Conservation (phyloP, 148 eudicot species). For the Rhododendron henanense region DNA sequence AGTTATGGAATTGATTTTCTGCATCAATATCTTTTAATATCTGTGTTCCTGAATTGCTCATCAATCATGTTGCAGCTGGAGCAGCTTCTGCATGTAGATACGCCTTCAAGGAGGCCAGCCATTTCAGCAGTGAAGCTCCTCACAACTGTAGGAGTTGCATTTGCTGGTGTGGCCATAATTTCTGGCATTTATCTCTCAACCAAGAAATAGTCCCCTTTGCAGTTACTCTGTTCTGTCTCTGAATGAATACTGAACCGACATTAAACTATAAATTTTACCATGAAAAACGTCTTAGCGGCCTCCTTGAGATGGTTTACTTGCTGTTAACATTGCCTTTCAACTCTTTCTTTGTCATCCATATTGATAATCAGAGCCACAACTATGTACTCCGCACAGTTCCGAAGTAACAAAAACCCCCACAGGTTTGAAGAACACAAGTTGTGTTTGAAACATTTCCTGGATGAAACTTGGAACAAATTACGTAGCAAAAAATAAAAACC, state of each 20-base stretch:
- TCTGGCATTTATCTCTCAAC: conserved; percentile 61
- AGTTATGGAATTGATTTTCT: too few relatives aligned
- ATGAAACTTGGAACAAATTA: too few relatives aligned
- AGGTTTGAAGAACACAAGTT: neutral
- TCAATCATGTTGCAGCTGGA: conserved; percentile 41
- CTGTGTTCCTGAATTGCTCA: neutral
- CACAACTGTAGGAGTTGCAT: conserved; percentile 56
- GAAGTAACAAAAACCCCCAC: neutral
- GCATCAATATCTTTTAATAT: too few relatives aligned
- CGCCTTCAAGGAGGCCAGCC: conserved; percentile 37
- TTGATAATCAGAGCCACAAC: neutral
- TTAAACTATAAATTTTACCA: neutral
- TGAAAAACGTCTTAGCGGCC: neutral
- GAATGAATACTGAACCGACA: neutral
- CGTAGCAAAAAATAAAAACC: neutral
- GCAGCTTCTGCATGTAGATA: conserved; percentile 44
- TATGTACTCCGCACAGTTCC: neutral
- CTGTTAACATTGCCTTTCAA: neutral
- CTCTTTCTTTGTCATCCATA: neutral
- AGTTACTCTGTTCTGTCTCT: neutral
- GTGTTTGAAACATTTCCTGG: neutral
- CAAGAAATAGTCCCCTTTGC: conserved; percentile 42
- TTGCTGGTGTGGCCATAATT: conserved; percentile 71
- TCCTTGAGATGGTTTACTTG: too few relatives aligned
- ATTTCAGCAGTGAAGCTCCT: conserved; percentile 48